Conservation (phyloP, 495 filamentous ascomycete genomes). For the Melanomma pulvis-pyrius region DNA sequence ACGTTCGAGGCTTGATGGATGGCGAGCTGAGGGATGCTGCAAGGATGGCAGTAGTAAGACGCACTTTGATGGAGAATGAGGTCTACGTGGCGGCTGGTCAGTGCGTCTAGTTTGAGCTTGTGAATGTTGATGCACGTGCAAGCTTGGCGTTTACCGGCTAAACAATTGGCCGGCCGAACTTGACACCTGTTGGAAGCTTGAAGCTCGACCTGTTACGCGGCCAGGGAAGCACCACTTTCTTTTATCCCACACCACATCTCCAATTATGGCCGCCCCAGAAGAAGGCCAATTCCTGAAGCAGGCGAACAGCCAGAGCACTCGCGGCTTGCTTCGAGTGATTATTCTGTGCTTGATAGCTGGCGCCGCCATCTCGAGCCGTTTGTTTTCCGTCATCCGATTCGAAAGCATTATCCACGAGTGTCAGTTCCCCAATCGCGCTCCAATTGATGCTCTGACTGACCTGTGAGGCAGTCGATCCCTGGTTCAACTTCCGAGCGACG, state of each 20-base stretch:
- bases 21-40: neutral
- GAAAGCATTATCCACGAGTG: slow-evolving; percentile 99
- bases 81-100: neutral
- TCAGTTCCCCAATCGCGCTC: slow-evolving; percentile 52
- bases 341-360: slow-evolving; percentile 92
- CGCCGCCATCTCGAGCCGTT: slow-evolving; percentile 87
- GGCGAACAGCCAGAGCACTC: slow-evolving; percentile 71
- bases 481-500: slow-evolving; percentile 99
- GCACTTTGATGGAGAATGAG: neutral
- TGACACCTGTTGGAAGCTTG: slow-evolving; percentile 27
- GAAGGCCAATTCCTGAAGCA: slow-evolving; percentile 66
- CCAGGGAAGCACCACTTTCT: slow-evolving; percentile 16
- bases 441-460: slow-evolving; percentile 33
- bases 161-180: neutral
- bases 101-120: too few species aligned
- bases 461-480: slow-evolving; percentile 85
- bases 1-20: too few species aligned
- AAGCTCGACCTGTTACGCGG: slow-evolving; percentile 25
- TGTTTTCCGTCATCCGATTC: slow-evolving; percentile 99
- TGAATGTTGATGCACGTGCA: neutral
- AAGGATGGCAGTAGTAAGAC: neutral
- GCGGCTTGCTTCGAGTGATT: slow-evolving; percentile 83
- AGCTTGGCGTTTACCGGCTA: slow-evolving; percentile 6
- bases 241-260: slow-evolving; percentile 16
- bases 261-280: slow-evolving; percentile 32